Percentiles rank a stretch among this genome's conserved stretches.
phyloP scores from a whole-genome alignment of 2,329 filamentous ascomycete genomes.

The Venturia pyrina region DNA sequence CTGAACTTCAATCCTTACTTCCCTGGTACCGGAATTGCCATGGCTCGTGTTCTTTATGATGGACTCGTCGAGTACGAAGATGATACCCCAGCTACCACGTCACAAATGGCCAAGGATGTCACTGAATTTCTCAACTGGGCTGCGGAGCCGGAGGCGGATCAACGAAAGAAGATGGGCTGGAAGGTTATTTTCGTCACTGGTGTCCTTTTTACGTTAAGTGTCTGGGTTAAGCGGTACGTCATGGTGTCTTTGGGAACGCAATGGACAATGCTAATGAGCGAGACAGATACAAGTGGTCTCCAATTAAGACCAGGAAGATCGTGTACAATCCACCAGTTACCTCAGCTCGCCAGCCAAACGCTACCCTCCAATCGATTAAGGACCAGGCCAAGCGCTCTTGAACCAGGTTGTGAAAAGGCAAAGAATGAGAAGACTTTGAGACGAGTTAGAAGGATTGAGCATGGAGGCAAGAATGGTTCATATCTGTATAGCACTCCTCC shows the following conservation, averaged over 20 bases:
- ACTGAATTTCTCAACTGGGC: slow-evolving; percentile 99
- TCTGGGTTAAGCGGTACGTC: slow-evolving; percentile 83
- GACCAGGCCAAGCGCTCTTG: slow-evolving; percentile 1
- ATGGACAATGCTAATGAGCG: slow-evolving; percentile 20
- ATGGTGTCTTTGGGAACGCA: neutral
- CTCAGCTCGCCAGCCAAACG: neutral
- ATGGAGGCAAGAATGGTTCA: neutral
- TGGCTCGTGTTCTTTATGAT: slow-evolving; percentile 97
- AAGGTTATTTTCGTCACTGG: slow-evolving; percentile 80
- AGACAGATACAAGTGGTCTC: slow-evolving; percentile 83
- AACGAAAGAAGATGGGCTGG: slow-evolving; percentile 99
- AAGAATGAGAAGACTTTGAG: neutral
- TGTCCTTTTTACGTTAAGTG: slow-evolving; percentile 72
- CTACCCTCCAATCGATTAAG: neutral
- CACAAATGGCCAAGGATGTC: slow-evolving; percentile 99
- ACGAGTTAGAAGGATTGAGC: neutral
- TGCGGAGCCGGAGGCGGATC: slow-evolving; percentile 97
- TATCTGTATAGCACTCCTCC: neutral
- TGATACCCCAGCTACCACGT: slow-evolving; percentile 83
- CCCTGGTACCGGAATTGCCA: slow-evolving; percentile 96
- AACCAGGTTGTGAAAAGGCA: neutral
- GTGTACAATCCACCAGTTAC: slow-evolving; percentile 43
- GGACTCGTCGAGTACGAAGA: slow-evolving; percentile 98
- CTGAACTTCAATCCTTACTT: slow-evolving; percentile 99
- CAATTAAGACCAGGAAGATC: slow-evolving; percentile 92